Evolutionary conservation across 1,284 basidiomycete genomes (phyloP).

Genomic region (Cutaneotrichosporon sp.): DNA sequence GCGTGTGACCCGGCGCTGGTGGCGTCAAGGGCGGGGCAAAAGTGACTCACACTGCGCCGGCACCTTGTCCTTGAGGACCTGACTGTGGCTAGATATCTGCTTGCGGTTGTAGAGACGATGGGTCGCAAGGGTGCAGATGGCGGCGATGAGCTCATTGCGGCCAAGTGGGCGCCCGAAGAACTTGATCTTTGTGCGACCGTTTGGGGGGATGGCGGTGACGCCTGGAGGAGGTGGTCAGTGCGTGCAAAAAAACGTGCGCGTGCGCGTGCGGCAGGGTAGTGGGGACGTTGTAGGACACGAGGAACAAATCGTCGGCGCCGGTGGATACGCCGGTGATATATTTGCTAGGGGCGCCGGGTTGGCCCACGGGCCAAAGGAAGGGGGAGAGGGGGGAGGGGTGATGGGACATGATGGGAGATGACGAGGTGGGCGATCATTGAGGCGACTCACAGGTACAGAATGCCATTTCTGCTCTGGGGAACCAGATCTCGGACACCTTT

Average conservation of each 20-base stretch:
- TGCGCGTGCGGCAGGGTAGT: not conserved
- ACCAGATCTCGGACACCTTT: conserved; percentile 30
- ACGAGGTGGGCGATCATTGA: not conserved
- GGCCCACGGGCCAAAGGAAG: not conserved
- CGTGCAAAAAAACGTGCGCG: not conserved
- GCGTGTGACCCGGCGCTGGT: not conserved
- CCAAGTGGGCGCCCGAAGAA: conserved; percentile 58
- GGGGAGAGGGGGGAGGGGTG: not conserved
- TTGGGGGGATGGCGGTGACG: conserved; percentile 32
- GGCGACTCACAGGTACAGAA: conserved; percentile 28
- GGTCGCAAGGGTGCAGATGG: conserved; percentile 57
- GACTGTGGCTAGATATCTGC: conserved; percentile 53
- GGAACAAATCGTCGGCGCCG: not conserved
- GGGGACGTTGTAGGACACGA: not conserved
- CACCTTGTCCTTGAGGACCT: conserved; percentile 50
- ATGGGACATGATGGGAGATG: not conserved
- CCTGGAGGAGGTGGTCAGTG: conserved; percentile 22
- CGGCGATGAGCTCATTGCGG: conserved; percentile 59
- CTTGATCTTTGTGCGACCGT: conserved; percentile 51
- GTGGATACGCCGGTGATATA: not conserved
- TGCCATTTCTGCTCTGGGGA: conserved; percentile 25
- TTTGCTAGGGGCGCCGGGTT: not conserved
- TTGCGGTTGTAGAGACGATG: conserved; percentile 49
- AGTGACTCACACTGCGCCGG: conserved; percentile 23
- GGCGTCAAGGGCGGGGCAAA: not conserved